Conservation (phyloP, 345 rosid genomes). For the Moringa oleifera region DNA sequence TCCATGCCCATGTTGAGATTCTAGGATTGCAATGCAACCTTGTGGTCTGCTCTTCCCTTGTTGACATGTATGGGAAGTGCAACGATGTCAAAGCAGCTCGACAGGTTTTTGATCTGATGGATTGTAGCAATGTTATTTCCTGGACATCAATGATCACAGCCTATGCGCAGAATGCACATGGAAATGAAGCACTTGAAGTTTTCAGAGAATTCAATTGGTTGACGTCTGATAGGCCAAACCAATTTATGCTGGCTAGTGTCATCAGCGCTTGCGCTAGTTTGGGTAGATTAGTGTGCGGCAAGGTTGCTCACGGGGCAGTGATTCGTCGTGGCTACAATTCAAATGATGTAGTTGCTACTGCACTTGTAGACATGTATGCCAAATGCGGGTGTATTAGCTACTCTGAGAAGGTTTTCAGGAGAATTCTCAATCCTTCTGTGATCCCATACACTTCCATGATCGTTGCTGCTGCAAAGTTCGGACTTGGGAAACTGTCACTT, state of each 20-base stretch:
- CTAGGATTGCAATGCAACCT: slow-evolving; percentile 38
- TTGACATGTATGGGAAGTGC: slow-evolving; percentile 92
- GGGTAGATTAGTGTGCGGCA: slow-evolving; percentile 58
- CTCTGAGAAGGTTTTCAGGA: slow-evolving; percentile 49
- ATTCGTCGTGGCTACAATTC: slow-evolving; percentile 36
- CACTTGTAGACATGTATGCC: slow-evolving; percentile 81
- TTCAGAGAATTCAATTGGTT: slow-evolving; percentile 41
- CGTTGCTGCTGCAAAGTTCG: slow-evolving; percentile 32
- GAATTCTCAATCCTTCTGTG: slow-evolving; percentile 47
- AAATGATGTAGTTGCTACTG: slow-evolving; percentile 51
- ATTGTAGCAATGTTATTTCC: slow-evolving; percentile 51
- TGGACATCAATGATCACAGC: slow-evolving; percentile 78
- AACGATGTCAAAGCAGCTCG: slow-evolving; percentile 58
- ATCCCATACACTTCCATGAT: slow-evolving; percentile 73
- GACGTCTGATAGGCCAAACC: slow-evolving; percentile 33
- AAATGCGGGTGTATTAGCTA: slow-evolving; percentile 62
- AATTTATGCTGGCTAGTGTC: slow-evolving; percentile 66
- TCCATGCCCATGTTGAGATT: slow-evolving; percentile 53
- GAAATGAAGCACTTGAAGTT: slow-evolving; percentile 52
- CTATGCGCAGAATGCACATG: slow-evolving; percentile 67
- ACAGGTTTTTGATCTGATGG: slow-evolving; percentile 61
- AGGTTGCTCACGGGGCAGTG: slow-evolving; percentile 56
- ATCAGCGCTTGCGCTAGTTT: slow-evolving; percentile 66
- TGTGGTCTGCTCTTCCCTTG: slow-evolving; percentile 69
- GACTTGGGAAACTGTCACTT: slow-evolving; percentile 20